Conservation (phyloP, 768 basidiomycete species). For the Leccinum obscurum region DNA sequence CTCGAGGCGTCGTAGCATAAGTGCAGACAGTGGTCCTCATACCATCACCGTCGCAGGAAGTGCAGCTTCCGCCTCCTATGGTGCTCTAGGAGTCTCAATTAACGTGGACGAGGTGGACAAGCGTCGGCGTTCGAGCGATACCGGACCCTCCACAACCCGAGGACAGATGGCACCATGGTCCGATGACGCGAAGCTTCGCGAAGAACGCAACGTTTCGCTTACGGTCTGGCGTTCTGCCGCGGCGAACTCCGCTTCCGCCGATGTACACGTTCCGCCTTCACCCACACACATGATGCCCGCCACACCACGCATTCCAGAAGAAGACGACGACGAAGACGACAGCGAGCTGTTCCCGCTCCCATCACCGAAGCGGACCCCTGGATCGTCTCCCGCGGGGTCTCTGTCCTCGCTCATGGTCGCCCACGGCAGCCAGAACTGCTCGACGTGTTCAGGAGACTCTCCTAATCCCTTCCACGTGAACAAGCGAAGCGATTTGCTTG, state of each 20-base stretch:
- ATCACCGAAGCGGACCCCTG: conserved; percentile 55
- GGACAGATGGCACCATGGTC: background rate
- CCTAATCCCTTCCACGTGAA: background rate
- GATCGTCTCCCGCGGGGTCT: conserved; percentile 36
- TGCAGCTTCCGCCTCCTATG: conserved; percentile 27
- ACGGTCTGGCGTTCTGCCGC: background rate
- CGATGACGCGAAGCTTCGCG: background rate
- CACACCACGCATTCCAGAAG: conserved; percentile 34
- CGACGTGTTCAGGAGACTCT: conserved; percentile 21
- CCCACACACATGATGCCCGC: conserved; percentile 12
- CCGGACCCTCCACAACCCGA: background rate
- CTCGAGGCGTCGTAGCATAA: conserved; percentile 52
- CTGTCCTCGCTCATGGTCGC: conserved; percentile 22
- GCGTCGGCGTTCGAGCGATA: conserved; percentile 48
- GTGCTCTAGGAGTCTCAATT: conserved; percentile 36
- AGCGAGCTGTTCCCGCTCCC: conserved; percentile 59
- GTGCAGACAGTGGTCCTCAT: conserved; percentile 34
- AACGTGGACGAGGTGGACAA: conserved; percentile 68
- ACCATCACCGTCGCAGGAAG: conserved; percentile 33
- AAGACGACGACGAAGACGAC: conserved; percentile 51
- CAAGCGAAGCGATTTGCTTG: conserved; percentile 16
- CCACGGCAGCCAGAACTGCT: conserved; percentile 10
- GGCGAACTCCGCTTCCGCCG: conserved; percentile 1
- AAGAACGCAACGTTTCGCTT: background rate
- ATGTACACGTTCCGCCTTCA: conserved; percentile 11